A percentile compares a stretch with the other conserved stretches of the same genome.
Conservation (phyloP, 1,284 basidiomycete genomes). For the Abortiporus biennis region DNA sequence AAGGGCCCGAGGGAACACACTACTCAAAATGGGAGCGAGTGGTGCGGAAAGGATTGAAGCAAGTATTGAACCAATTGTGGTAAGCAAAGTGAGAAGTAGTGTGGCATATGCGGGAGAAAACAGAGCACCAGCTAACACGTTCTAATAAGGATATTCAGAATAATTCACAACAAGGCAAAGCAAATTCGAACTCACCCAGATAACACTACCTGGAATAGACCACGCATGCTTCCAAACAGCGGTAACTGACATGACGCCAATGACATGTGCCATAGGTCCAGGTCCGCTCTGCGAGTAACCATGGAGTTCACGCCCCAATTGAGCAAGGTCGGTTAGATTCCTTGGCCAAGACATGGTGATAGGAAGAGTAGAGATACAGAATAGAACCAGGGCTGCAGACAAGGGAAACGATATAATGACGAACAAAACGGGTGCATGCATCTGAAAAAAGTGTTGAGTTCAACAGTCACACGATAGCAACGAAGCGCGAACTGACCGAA, state of each 20-base stretch:
- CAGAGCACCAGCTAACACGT: conserved; percentile 84
- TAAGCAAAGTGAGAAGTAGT: conserved; percentile 72
- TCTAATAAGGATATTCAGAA: conserved; percentile 38
- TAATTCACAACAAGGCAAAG: conserved; percentile 13
- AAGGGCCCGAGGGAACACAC: conserved; percentile 76
- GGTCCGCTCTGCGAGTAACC: conserved; percentile 68
- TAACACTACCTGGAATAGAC: conserved; percentile 87
- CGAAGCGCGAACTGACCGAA: conserved; percentile 36
- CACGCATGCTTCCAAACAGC: conserved; percentile 93
- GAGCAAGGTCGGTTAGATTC: conserved; percentile 67
- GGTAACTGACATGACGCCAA: conserved; percentile 79
- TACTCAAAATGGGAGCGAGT: conserved; percentile 77
- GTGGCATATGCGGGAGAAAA: conserved; percentile 80
- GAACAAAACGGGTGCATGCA: conserved; percentile 57
- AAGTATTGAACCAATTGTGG: conserved; percentile 78
- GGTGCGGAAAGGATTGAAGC: conserved; percentile 77
- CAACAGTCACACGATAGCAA: conserved; percentile 16
- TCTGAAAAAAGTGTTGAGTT: conserved; percentile 30
- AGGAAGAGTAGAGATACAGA: conserved; percentile 53
- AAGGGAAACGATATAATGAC: conserved; percentile 66
- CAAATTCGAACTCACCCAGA: conserved; percentile 56
- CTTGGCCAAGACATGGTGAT: conserved; percentile 72
- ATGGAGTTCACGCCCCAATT: conserved; percentile 68
- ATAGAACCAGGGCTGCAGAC: conserved; percentile 46
- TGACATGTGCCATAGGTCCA: conserved; percentile 57